Evolutionary conservation across 768 basidiomycete species (phyloP).

Genomic region (Tulasnella sp.): DNA sequence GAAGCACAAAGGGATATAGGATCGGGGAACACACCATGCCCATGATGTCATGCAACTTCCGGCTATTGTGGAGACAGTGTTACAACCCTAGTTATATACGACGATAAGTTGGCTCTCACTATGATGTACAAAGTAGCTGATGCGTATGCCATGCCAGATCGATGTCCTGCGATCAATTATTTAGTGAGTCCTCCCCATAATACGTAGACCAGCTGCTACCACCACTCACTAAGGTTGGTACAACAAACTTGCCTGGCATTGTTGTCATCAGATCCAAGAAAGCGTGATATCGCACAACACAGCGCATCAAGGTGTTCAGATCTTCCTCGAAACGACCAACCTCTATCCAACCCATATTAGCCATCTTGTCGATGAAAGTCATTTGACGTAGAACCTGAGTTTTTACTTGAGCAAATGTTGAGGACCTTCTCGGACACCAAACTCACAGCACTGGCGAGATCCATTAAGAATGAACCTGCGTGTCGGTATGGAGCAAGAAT

Average conservation of each 20-base stretch:
- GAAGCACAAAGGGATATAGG: not conserved
- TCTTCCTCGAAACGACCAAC: conserved; percentile 15
- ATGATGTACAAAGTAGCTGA: conserved; percentile 14
- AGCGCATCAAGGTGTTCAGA: conserved; percentile 10
- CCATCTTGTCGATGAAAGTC: conserved; percentile 19
- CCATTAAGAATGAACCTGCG: not conserved
- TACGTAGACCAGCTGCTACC: not conserved
- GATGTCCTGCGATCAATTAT: conserved; percentile 7
- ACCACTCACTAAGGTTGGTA: conserved; percentile 17
- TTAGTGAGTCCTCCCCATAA: not conserved
- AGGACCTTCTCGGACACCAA: not conserved
- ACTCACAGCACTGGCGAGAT: conserved; percentile 4
- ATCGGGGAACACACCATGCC: not conserved
- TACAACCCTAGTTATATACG: not conserved
- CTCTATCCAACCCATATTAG: conserved; percentile 14
- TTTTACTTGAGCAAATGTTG: not conserved
- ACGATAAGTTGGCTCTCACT: not conserved
- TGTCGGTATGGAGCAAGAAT: too few relatives aligned
- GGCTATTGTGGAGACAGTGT: not conserved
- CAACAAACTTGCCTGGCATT: conserved; percentile 14
- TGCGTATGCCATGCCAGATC: conserved; percentile 21
- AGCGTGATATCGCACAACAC: conserved; percentile 19
- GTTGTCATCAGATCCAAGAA: conserved; percentile 18
- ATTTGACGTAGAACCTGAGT: conserved; percentile 17
- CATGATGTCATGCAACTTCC: conserved; percentile 1